These are phyloP conservation scores for Aspergillus thermomutatus DNA, from an alignment of 2,329 filamentous ascomycete species.

Conservation along the genomic window DNA sequence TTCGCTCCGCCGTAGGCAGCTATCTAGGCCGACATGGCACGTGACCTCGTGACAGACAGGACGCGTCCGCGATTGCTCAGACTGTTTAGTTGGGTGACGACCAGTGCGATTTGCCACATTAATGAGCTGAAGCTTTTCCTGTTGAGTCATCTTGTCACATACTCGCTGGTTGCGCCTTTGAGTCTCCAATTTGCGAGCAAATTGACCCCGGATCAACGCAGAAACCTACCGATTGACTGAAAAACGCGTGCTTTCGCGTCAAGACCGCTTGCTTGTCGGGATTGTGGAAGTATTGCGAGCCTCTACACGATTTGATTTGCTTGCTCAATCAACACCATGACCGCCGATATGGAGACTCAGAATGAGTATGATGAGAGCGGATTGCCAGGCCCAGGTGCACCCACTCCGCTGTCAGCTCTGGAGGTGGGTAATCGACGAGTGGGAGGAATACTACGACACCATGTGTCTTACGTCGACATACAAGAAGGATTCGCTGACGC, in stretches of 20 bases:
- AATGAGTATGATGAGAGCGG: constrained; percentile 71
- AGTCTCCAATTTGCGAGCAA: background rate
- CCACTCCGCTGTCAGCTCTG: constrained; percentile 78
- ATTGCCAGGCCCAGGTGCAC: constrained; percentile 82
- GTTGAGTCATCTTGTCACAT: background rate
- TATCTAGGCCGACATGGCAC: constrained; percentile 19
- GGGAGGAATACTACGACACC: background rate
- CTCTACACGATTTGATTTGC: background rate
- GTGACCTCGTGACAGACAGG: constrained; percentile 35
- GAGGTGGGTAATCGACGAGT: constrained; percentile 62
- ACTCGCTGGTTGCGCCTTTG: background rate
- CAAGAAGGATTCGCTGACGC: constrained; percentile 6
- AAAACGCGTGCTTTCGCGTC: constrained; percentile 14
- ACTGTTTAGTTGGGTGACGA: constrained; percentile 10
- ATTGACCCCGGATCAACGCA: background rate
- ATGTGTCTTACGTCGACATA: background rate
- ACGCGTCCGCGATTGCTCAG: constrained; percentile 27
- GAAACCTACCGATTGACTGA: constrained; percentile 7
- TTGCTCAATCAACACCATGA: constrained; percentile 17
- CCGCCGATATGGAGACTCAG: constrained; percentile 63
- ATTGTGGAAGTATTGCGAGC: background rate
- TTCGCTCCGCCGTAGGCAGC: constrained; percentile 6
- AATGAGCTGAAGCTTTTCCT: constrained; percentile 1
- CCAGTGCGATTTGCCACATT: constrained; percentile 20
- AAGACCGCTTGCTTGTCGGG: background rate